Base-by-base conservation (phyloP, 257 asterid genomes). In the Cordia subcordata region DNA sequence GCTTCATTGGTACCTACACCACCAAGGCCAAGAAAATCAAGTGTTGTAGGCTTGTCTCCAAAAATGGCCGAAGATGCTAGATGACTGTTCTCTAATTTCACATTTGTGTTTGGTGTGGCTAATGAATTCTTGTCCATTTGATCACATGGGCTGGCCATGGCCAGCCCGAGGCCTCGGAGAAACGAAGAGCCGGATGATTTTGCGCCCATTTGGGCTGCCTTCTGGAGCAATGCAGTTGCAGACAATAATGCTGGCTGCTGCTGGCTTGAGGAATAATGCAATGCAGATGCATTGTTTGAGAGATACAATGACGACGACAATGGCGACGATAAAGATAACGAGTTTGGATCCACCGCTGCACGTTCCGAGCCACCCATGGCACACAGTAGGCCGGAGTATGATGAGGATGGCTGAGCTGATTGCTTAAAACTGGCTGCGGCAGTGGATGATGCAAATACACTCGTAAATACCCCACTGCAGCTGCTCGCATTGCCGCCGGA, bases 201-300 rank as follows among this genome's bases (percentile, higher is more conserved):
- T 4, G 95, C 63, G 0, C 96, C 95, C 71, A 90, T 81, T 58
- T 87, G 90, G 8, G 97, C 97, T 0, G 98, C 98, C 53, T 88
- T 91, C 60, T 85, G 96, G 33, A 91, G 95, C 66, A 91, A 68
- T 13, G 96, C 98, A 0, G 98, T 91, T 3, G 98, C 98, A 0
- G 98, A 85, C 21, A 91, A 55, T 4, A 83, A 87, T 0, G 97
- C n/a, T n/a, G n/a, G n/a, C n/a, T n/a, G 85, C 45, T 69, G 95
- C 5, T 78, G 40, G 47, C 58, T 54, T 0, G 79, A 15, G 0
- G 81, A 11, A 22, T 77, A 78, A 64, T 61, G 79, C 13, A 61
- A n/a, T 17, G 14, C 39, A 35, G 19, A 33, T 73, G 37, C 68
- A 79, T 8, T 73, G 90, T 79, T 17, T 5, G 68, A 47, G 0